Evolutionary conservation across 768 basidiomycete species (phyloP).

Genomic region (Clitopilus hobsonii): DNA sequence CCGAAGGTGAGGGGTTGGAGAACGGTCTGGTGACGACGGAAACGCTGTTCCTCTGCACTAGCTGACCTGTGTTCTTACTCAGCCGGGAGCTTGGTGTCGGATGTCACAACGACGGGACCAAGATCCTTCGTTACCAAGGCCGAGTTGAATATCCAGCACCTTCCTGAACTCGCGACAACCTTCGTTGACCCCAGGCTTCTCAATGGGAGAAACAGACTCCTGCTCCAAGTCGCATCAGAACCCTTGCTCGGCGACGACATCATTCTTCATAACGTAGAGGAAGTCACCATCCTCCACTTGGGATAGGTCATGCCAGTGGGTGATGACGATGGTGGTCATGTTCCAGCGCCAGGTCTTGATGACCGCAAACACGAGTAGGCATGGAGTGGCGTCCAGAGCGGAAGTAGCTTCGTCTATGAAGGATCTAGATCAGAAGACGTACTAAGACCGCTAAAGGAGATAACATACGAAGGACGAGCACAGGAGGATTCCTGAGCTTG

Average conservation of each 20-base stretch:
- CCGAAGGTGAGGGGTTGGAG: constrained; percentile 59
- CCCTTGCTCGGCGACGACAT: constrained; percentile 81
- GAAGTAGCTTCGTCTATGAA: constrained; percentile 73
- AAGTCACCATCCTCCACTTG: constrained; percentile 77
- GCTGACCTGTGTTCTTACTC: not conserved
- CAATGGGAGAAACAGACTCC: constrained; percentile 8
- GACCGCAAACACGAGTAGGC: constrained; percentile 78
- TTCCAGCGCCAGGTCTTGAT: constrained; percentile 63
- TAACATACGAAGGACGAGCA: constrained; percentile 83
- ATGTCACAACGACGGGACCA: constrained; percentile 25
- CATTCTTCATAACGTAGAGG: constrained; percentile 87
- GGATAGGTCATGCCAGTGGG: constrained; percentile 91
- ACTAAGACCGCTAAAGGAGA: not conserved
- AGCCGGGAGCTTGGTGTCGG: constrained; percentile 15
- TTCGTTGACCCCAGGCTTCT: constrained; percentile 12
- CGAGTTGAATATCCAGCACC: constrained; percentile 58
- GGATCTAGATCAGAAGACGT: constrained; percentile 23
- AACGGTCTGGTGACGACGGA: constrained; percentile 22
- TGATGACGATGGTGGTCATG: constrained; percentile 90
- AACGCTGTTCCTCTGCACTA: constrained; percentile 27
- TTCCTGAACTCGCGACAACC: constrained; percentile 61
- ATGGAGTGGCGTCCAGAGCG: constrained; percentile 81
- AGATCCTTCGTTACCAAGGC: constrained; percentile 42
- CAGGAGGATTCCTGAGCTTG: constrained; percentile 76
- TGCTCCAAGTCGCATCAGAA: constrained; percentile 76